Conservation (phyloP, 2,329 filamentous ascomycete species). For the Ophiostoma novo-ulmi region DNA sequence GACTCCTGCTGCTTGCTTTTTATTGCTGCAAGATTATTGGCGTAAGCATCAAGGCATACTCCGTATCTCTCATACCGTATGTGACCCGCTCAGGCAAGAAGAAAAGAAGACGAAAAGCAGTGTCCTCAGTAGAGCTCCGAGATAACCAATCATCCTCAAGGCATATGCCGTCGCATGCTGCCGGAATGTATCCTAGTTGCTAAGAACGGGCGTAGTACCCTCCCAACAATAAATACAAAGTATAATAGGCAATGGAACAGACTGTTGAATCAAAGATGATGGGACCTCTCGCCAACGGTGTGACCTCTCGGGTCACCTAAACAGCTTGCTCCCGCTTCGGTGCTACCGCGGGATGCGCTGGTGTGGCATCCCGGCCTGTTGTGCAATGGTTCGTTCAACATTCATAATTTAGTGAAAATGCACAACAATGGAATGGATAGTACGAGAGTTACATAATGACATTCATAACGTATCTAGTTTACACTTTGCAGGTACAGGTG, state of each 20-base stretch:
- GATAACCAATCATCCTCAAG: background rate
- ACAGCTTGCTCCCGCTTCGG: background rate
- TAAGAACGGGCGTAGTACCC: background rate
- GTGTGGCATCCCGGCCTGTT: background rate
- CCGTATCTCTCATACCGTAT: constrained; percentile 7
- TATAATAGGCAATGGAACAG: too few relatives aligned
- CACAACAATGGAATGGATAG: too few relatives aligned
- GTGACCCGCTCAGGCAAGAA: background rate
- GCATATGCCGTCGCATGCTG: background rate
- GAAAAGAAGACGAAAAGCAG: background rate
- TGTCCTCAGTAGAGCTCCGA: background rate
- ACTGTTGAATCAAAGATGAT: too few relatives aligned
- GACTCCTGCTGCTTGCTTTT: background rate
- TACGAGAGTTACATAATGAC: too few relatives aligned
- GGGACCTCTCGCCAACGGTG: background rate
- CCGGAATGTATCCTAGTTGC: background rate
- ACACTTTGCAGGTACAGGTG: too few relatives aligned
- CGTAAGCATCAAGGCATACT: background rate
- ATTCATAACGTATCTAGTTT: too few relatives aligned
- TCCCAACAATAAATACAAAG: too few relatives aligned
- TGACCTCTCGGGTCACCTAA: background rate
- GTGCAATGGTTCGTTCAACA: background rate
- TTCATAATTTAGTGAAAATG: too few relatives aligned
- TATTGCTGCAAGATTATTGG: background rate
- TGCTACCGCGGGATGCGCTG: background rate